Percentiles rank a stretch among this genome's conserved stretches.
Conservation (phyloP, 495 filamentous ascomycete species). For the Immersiella caudata region DNA sequence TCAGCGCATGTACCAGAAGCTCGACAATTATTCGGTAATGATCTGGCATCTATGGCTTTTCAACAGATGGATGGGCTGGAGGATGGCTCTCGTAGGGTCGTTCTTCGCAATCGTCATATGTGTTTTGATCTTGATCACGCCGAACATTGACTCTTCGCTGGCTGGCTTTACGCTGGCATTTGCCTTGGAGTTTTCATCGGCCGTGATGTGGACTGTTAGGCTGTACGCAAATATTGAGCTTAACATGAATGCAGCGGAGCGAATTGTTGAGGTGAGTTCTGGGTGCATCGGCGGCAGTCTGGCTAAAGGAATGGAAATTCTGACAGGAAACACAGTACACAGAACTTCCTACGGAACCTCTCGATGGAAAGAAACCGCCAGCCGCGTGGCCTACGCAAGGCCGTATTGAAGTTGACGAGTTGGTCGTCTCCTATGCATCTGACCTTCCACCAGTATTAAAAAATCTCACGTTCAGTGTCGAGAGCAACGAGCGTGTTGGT, state of each 20-base stretch:
- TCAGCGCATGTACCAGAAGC: slow-evolving; percentile 63
- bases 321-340: slow-evolving; percentile 54
- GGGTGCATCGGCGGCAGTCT: background rate
- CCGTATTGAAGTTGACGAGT: slow-evolving; percentile 68
- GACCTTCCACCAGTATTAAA: slow-evolving; percentile 78
- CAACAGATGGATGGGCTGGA: slow-evolving; percentile 73
- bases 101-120: slow-evolving; percentile 69
- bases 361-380: slow-evolving; percentile 62
- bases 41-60: slow-evolving; percentile 72
- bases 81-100: slow-evolving; percentile 70
- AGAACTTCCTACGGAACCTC: slow-evolving; percentile 67
- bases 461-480: slow-evolving; percentile 69
- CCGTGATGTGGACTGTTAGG: slow-evolving; percentile 63
- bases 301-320: background rate
- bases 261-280: slow-evolving; percentile 64
- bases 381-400: slow-evolving; percentile 82
- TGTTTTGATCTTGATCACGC: slow-evolving; percentile 62
- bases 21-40: slow-evolving; percentile 65
- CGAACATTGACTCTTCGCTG: slow-evolving; percentile 69
- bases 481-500: slow-evolving; percentile 75
- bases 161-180: slow-evolving; percentile 78
- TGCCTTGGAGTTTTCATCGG: slow-evolving; percentile 54
- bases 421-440: slow-evolving; percentile 75
- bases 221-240: slow-evolving; percentile 69
- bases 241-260: slow-evolving; percentile 83